These are phyloP conservation scores for Ascochyta lentis DNA, from an alignment of 2,329 filamentous ascomycete genomes.

Conservation along the genomic window DNA sequence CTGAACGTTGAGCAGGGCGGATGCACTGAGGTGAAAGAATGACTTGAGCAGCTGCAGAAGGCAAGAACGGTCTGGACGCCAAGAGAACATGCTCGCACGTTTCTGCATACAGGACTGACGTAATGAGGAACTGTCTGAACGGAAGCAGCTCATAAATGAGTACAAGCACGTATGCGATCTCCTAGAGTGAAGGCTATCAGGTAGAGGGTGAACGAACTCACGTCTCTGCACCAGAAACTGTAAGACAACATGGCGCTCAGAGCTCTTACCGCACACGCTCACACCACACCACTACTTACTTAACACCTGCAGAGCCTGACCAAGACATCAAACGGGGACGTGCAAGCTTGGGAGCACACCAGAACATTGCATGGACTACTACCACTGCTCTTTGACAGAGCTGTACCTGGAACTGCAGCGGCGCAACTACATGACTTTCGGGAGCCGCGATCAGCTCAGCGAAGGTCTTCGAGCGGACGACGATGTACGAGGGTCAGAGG, in stretches of 20 bases:
- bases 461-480: constrained; percentile 32
- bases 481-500: constrained; percentile 21
- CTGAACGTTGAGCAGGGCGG: too few relatives aligned
- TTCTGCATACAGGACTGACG: neutral
- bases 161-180: neutral
- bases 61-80: neutral
- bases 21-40: neutral
- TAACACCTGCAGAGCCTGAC: neutral
- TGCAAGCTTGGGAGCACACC: too few relatives aligned
- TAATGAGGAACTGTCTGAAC: neutral
- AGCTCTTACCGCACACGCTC: neutral
- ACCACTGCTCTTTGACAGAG: constrained; percentile 24
- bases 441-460: constrained; percentile 26
- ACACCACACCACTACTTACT: neutral
- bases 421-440: constrained; percentile 18
- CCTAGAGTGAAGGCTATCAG: neutral
- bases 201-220: neutral
- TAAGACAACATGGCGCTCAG: neutral
- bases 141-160: neutral
- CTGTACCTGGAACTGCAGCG: constrained; percentile 28
- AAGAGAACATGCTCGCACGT: neutral
- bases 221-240: neutral
- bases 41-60: neutral
- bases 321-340: too few relatives aligned
- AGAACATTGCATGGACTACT: constrained; percentile 32